Base-by-base conservation (phyloP, 2,329 filamentous ascomycete species). In the Rutstroemia sp. region DNA sequence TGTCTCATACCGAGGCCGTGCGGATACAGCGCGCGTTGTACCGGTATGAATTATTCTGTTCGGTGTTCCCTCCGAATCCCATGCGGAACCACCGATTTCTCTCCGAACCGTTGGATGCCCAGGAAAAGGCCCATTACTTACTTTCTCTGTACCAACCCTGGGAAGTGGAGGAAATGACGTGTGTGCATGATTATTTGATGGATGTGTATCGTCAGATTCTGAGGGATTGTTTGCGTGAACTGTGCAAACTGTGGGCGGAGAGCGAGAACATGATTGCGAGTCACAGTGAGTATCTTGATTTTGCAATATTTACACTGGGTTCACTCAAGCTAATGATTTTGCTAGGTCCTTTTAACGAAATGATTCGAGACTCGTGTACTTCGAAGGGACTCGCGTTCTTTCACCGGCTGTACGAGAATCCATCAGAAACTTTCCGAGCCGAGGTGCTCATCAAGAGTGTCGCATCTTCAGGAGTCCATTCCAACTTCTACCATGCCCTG, bases 101-200 rank as follows among this genome's bases (percentile, higher is more conserved):
- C n/a, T 21, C n/a, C 47, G 38, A 17, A 38, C 23, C 42, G 21
- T 48, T 59, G 48, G 46, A 48, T 38, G 19, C 27, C 2, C 47
- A 47, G 12, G 48, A 57, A 53, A 19, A 42, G 12, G 30, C 27
- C 6, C 39, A 39, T 4, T 25, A 51, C 12, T 57, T 54, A 39
- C 50, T 57, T 36, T 51, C 54, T 5, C 16, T 51, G 14, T 59
- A 57, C 45, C 42, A 51, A 25, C 5, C 8, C 9, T 57, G 50
- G 57, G 57, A 59, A 30, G 49, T 59, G 6, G 54, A 59, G 40
- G 54, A 59, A 38, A 19, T 59, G 16, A 38, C 38, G 19, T 56
- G 57, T 25, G 34, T 58, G 12, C 53, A 30, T 19, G 57, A 58
- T 45, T 58, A 53, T 19, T 50, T 54, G 9, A 49, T 48, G 1